Evolutionary conservation across 2,329 filamentous ascomycete species (phyloP), one percentile per base, ranked within the genome.

Genomic region (Pseudogymnoascus sp.): DNA sequence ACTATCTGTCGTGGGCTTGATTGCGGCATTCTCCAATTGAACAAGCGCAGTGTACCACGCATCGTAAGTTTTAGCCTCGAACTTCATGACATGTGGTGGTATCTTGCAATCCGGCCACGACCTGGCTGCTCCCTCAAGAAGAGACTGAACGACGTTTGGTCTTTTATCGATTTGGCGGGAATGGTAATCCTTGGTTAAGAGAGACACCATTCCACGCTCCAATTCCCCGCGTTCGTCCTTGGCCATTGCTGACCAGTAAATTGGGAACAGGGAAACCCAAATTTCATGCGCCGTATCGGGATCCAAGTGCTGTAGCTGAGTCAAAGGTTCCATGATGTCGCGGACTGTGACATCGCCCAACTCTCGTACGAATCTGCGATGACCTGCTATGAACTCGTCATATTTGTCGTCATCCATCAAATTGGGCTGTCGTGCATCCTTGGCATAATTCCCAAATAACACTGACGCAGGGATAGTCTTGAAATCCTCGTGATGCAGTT

Each of bases 171-270:
- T 87, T 73, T 99, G 95, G 62, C 93, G 86, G 66, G 90, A 90
- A 74, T 99, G 95, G 74, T 93, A 97, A 71, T 99, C 96, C 73
- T 96, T 96, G 1, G 93, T 96, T 9, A 99, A 81, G 10, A 99
- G 80, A 2, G 87, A 83, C n/a, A 97, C 90, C 76, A 99, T 85
- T 13, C 91, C 93, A 70, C 93, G 91, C 75, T 97, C 91, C 35
- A 99, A 82, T 67, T 99, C 95, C 31, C 85, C 84, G 63, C 93
- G 88, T 71, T 99, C 95, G 68, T 99, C 96, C 69, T 87, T 90
- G 5, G 87, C 85, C 4, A 95, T 84, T 0, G 91, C 89, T 13
- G 93, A 91, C 96, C 95, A 99, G 74, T 89, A 96, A 69, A 97
- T 86, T 0, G 93, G 92, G 78, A 97, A 99, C 60, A 97, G 79